Evolutionary conservation across 2,329 filamentous ascomycete genomes (phyloP).

Genomic region (Xylariaceae sp.): DNA sequence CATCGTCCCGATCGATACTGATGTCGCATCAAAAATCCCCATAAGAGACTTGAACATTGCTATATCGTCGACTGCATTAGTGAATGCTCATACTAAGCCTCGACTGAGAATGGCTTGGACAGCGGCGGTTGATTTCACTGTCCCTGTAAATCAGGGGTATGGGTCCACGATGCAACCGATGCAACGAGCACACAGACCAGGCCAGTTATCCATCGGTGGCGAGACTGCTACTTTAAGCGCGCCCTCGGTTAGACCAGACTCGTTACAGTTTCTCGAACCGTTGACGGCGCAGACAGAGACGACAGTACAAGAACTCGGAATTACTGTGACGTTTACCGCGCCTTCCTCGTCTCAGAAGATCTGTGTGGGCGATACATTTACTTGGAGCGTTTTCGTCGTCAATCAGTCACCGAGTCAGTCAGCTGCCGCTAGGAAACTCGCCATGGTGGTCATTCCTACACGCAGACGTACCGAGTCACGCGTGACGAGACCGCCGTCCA

Average conservation of each 20-base stretch:
- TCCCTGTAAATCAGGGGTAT: conserved; percentile 59
- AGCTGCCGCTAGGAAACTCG: conserved; percentile 57
- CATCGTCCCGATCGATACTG: conserved; percentile 49
- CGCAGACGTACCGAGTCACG: conserved; percentile 55
- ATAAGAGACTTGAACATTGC: conserved; percentile 53
- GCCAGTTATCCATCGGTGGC: conserved; percentile 58
- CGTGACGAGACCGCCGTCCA: conserved; percentile 49
- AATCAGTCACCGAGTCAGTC: conserved; percentile 53
- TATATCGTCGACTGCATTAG: conserved; percentile 54
- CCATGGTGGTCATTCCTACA: conserved; percentile 62
- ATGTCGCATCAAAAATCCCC: conserved; percentile 41
- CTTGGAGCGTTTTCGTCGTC: conserved; percentile 69
- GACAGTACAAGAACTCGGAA: conserved; percentile 56
- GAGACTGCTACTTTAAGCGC: conserved; percentile 50
- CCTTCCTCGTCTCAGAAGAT: conserved; percentile 47
- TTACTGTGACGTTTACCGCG: conserved; percentile 69
- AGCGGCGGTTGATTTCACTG: conserved; percentile 63
- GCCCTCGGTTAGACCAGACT: conserved; percentile 53
- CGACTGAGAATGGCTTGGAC: conserved; percentile 62
- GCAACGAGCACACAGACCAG: conserved; percentile 56
- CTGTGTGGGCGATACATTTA: conserved; percentile 61
- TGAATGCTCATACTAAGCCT: conserved; percentile 51
- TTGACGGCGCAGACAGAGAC: conserved; percentile 43
- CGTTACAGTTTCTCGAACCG: conserved; percentile 55
- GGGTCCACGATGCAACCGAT: conserved; percentile 53